Base-by-base conservation (phyloP, 1,139 yeast genomes). In the Magnusiomyces magnusii region DNA sequence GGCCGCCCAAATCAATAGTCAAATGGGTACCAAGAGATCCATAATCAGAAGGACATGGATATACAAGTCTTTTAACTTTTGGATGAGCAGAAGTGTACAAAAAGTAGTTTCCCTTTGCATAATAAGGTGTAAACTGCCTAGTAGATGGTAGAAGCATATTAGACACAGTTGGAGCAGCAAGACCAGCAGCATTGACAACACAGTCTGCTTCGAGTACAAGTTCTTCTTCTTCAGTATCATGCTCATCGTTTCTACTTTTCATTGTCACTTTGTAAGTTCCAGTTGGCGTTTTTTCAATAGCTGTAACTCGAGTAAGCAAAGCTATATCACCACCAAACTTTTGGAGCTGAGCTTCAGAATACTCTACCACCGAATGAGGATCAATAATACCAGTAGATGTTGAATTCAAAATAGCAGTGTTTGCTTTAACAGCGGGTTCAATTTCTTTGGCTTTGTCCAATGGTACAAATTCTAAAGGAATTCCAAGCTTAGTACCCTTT, bases 341-440 rank as follows among this genome's bases (percentile, higher is more conserved):
- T 59, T 79, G 80, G 58, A 87, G 78, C 50, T 75, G 72, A 0
- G 86, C 79, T 62, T 80, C 80, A 58, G 81, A 77, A 69, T 78
- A 89, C 36, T 78, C 76, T 77, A 86, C 81, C 59, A 85, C 76
- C 19, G 88, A 86, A 71, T 91, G 96, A 0, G 95, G 90, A 19
- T 91, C 85, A 1, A 90, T 73, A 51, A 91, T 91, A 0, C 97
- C 97, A 0, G 96, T 86, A 0, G 92, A 78, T 1, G 96, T 93
- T n/a, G 96, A 86, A 61, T 80, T 80, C 51, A 91, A 74, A 1
- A 84, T 80, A 0, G 88, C 93, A 44, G 76, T 71, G 5, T 76
- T 72, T 0, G 91, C 96, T 13, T 70, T 71, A 25, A 91, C 80
- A n/a, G 81, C 77, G 0, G 97, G 96, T 66, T 86, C 90, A 19